Evolutionary conservation across 1,284 basidiomycete species (phyloP).

Genomic region (Ustilago bromivora): DNA sequence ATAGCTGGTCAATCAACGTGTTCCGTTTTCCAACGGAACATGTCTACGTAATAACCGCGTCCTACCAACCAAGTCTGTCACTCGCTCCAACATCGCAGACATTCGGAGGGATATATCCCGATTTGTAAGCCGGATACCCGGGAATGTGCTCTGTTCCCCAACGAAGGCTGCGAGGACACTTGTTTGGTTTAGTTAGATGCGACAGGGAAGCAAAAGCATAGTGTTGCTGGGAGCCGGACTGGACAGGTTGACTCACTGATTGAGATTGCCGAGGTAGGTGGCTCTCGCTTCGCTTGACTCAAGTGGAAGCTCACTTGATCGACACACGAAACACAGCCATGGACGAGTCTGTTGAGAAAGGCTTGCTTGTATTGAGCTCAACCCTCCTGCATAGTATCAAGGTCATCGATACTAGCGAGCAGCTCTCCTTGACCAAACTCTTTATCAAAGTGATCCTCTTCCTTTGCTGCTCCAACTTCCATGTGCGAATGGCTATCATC

Average conservation of each 20-base stretch:
- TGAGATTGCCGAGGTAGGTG: background rate
- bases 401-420: conserved; percentile 5
- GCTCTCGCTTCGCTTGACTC: too few relatives aligned
- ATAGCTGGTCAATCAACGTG: background rate
- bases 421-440: conserved; percentile 16
- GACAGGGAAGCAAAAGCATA: too few relatives aligned
- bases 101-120: too few relatives aligned
- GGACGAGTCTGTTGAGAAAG: background rate
- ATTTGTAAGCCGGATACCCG: too few relatives aligned
- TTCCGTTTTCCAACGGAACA: background rate
- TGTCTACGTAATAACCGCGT: too few relatives aligned
- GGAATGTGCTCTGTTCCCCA: background rate
- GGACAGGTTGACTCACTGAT: background rate
- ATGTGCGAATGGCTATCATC: conserved; percentile 37
- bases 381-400: conserved; percentile 8
- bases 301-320: background rate
- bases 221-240: too few relatives aligned
- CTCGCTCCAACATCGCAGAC: too few relatives aligned
- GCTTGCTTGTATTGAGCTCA: conserved; percentile 9
- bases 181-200: too few relatives aligned
- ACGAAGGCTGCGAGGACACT: background rate
- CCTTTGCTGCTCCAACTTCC: conserved; percentile 18
- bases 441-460: conserved; percentile 60
- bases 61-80: too few relatives aligned
- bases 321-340: background rate